phyloP scores from a whole-genome alignment of 352 stramenopile genomes.

The Pythium vanterpoolii region DNA sequence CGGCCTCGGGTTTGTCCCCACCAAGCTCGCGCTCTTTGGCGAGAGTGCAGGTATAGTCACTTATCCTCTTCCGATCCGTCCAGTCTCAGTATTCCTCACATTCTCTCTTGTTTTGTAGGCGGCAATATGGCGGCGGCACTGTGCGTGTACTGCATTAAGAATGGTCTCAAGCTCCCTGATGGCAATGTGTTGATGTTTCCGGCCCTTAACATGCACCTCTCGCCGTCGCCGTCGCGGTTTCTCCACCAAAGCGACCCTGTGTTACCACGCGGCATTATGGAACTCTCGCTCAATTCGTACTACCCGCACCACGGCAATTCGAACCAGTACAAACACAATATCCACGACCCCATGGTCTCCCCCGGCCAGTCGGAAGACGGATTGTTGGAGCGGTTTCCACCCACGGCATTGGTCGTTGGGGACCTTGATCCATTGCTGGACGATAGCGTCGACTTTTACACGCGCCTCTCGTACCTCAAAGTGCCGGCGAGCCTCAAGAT shows the following conservation, averaged over 20 bases:
- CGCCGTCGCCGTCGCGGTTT: conserved; percentile 83
- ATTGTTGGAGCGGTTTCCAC: conserved; percentile 73
- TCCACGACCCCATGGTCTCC: conserved; percentile 85
- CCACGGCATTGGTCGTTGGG: conserved; percentile 79
- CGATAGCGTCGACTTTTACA: conserved; percentile 90
- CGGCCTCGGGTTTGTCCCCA: conserved; percentile 66
- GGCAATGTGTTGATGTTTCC: conserved; percentile 89
- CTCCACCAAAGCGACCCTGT: conserved; percentile 87
- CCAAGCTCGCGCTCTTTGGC: conserved; percentile 73
- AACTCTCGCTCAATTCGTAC: conserved; percentile 82
- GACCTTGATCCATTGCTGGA: conserved; percentile 85
- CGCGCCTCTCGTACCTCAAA: conserved; percentile 71
- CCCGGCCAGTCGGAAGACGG: conserved; percentile 74
- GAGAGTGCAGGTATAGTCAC: conserved; percentile 68
- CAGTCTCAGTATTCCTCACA: background rate
- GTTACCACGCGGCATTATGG: conserved; percentile 73
- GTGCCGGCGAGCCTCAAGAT: conserved; percentile 83
- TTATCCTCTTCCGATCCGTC: background rate
- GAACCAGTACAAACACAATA: conserved; percentile 88
- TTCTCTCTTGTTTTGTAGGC: conserved; percentile 29
- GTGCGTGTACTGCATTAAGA: conserved; percentile 81
- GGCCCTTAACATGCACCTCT: conserved; percentile 87
- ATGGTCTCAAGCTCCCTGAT: conserved; percentile 60
- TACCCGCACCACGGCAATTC: conserved; percentile 79
- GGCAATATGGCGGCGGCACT: conserved; percentile 85